These are phyloP conservation scores for Cladophialophora psammophila DNA, from an alignment of 2,329 filamentous ascomycete species.

Conservation along the genomic window DNA sequence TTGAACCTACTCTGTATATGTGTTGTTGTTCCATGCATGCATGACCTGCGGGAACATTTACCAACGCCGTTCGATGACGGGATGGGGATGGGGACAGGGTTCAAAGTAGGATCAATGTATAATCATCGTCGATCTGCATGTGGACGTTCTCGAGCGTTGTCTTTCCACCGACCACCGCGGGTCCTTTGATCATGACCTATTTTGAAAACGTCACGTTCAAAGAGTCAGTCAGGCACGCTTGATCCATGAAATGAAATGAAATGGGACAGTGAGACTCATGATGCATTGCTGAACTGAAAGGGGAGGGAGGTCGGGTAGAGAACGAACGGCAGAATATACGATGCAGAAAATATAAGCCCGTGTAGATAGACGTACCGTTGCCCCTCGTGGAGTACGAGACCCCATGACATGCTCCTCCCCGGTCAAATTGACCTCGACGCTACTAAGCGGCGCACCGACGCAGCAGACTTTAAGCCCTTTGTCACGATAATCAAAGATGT, in stretches of 20 bases:
- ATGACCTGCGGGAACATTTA: not conserved
- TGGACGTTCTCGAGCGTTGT: slow-evolving; percentile 28
- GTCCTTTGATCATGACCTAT: slow-evolving; percentile 36
- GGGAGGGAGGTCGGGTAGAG: no score
- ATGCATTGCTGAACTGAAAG: no score
- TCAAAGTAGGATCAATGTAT: slow-evolving; percentile 32
- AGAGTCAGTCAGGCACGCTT: not conserved
- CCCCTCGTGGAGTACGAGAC: slow-evolving; percentile 59
- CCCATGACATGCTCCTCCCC: slow-evolving; percentile 45
- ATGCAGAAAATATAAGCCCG: slow-evolving; percentile 4
- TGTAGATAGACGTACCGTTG: slow-evolving; percentile 60
- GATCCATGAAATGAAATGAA: not conserved
- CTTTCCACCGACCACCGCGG: slow-evolving; percentile 37
- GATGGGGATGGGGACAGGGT: not conserved
- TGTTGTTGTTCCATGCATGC: not conserved
- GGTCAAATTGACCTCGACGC: slow-evolving; percentile 75
- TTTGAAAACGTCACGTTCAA: no score
- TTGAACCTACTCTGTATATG: not conserved
- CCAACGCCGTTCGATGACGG: not conserved
- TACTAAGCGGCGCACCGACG: slow-evolving; percentile 83
- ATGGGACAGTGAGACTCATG: not conserved
- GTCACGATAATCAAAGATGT: slow-evolving; percentile 81
- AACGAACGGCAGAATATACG: not conserved
- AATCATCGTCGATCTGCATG: slow-evolving; percentile 33
- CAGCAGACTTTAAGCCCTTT: slow-evolving; percentile 54